Evolutionary conservation across 1,139 yeast species (phyloP).

Genomic region (Pichia sp.): DNA sequence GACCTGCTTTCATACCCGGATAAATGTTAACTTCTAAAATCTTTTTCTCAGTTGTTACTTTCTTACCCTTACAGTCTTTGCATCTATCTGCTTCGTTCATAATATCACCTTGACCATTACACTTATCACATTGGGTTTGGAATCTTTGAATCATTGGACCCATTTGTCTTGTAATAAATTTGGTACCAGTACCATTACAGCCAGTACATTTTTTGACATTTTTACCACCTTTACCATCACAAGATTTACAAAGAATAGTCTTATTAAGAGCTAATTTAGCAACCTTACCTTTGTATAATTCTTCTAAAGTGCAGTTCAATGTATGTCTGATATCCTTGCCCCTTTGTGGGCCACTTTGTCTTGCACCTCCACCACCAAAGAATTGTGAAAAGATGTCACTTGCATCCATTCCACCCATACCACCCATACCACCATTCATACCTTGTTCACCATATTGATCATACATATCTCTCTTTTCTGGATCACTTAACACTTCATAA

Average conservation of each 20-base stretch:
- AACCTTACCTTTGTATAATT: slow-evolving; percentile 89
- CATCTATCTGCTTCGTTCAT: slow-evolving; percentile 87
- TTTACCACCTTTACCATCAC: slow-evolving; percentile 97
- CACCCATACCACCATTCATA: slow-evolving; percentile 59
- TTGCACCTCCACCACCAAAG: slow-evolving; percentile 65
- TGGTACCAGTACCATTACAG: slow-evolving; percentile 89
- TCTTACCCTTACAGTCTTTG: slow-evolving; percentile 81
- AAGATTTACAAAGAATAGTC: slow-evolving; percentile 77
- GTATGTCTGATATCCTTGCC: slow-evolving; percentile 91
- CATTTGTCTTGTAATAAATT: slow-evolving; percentile 94
- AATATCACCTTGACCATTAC: slow-evolving; percentile 90
- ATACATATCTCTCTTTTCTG: slow-evolving; percentile 81
- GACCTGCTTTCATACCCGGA: slow-evolving; percentile 97
- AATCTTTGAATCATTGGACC: slow-evolving; percentile 98
- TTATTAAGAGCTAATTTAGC: slow-evolving; percentile 91
- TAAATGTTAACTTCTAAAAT: slow-evolving; percentile 90
- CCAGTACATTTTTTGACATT: slow-evolving; percentile 80
- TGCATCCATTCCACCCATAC: slow-evolving; percentile 59
- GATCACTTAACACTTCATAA: slow-evolving; percentile 80
- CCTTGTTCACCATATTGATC: slow-evolving; percentile 95
- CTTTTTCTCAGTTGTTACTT: slow-evolving; percentile 82
- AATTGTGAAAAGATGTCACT: slow-evolving; percentile 90
- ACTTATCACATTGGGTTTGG: slow-evolving; percentile 89
- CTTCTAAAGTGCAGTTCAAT: slow-evolving; percentile 81
- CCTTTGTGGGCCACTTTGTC: slow-evolving; percentile 78